phyloP scores from a whole-genome alignment of 192 early-diverging fungal genomes.

The Ambispora gerdemannii region DNA sequence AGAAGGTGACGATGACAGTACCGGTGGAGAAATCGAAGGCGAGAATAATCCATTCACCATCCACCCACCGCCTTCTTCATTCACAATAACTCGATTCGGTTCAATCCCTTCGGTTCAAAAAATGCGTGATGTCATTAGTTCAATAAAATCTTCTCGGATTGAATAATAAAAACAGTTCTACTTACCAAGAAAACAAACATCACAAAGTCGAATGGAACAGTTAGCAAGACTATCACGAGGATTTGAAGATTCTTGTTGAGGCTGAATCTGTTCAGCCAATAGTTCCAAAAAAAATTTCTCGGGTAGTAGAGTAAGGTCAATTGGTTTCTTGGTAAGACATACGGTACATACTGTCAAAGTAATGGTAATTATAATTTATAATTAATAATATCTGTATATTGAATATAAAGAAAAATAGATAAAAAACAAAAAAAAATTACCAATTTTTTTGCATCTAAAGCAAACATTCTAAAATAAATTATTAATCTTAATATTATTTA shows the following conservation, averaged over 20 bases:
- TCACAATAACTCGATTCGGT: conserved; percentile 2
- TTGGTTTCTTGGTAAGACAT: conserved; percentile 46
- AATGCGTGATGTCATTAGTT: neutral
- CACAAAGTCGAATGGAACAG: conserved; percentile 11
- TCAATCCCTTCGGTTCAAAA: conserved; percentile 13
- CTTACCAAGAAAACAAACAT: conserved; percentile 29
- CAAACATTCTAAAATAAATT: conserved; percentile 14
- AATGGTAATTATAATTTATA: conserved; percentile 15
- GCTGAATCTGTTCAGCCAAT: neutral
- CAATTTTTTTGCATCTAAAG: conserved; percentile 27
- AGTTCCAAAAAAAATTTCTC: conserved; percentile 1
- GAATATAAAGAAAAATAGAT: neutral
- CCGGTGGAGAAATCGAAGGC: conserved; percentile 7
- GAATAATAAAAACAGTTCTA: neutral
- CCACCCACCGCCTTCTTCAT: conserved; percentile 24
- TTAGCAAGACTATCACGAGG: neutral
- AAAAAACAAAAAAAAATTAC: conserved; percentile 5
- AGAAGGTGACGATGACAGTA: no score
- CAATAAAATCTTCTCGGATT: neutral
- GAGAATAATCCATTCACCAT: neutral
- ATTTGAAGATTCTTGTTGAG: neutral
- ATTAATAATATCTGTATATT: neutral
- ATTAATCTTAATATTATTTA: conserved; percentile 6
- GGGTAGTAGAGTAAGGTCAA: conserved; percentile 30
- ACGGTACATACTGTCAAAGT: conserved; percentile 38